Evolutionary conservation across 2,329 filamentous ascomycete genomes (phyloP).

Genomic region (Aspergillus sclerotialis): DNA sequence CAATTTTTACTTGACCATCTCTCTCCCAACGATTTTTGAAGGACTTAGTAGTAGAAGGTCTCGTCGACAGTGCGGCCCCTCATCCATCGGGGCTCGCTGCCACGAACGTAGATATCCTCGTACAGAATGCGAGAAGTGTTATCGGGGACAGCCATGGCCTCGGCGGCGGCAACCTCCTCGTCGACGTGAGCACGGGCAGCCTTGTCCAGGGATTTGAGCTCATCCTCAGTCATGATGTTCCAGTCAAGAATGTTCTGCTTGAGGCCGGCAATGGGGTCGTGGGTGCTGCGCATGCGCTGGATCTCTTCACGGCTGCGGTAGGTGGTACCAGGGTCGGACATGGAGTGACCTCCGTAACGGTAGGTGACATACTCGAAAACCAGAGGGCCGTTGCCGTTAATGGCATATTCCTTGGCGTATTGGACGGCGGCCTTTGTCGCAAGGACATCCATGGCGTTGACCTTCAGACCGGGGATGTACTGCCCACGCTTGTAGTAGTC

Average conservation of each 20-base stretch:
- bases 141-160: constrained; percentile 79
- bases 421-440: constrained; percentile 94
- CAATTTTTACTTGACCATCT: constrained; percentile 12
- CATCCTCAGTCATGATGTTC: constrained; percentile 83
- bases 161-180: constrained; percentile 80
- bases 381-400: constrained; percentile 78
- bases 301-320: constrained; percentile 99
- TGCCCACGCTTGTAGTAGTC: constrained; percentile 99
- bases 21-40: not conserved
- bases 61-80: constrained; percentile 84
- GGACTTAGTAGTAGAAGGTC: constrained; percentile 69
- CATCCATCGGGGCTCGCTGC: constrained; percentile 80
- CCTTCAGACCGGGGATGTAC: constrained; percentile 98
- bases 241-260: constrained; percentile 98
- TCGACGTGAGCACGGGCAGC: constrained; percentile 79
- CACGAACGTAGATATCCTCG: constrained; percentile 92
- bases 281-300: constrained; percentile 97
- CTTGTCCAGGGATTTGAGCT: constrained; percentile 95
- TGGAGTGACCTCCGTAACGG: constrained; percentile 98
- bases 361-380: constrained; percentile 99
- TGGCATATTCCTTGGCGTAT: constrained; percentile 85
- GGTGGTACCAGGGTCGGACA: constrained; percentile 98
- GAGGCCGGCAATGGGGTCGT: constrained; percentile 94
- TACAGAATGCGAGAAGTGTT: constrained; percentile 74
- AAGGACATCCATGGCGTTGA: constrained; percentile 99